Conservation (phyloP, 2,329 filamentous ascomycete species). For the Orbilia blumenaviensis region DNA sequence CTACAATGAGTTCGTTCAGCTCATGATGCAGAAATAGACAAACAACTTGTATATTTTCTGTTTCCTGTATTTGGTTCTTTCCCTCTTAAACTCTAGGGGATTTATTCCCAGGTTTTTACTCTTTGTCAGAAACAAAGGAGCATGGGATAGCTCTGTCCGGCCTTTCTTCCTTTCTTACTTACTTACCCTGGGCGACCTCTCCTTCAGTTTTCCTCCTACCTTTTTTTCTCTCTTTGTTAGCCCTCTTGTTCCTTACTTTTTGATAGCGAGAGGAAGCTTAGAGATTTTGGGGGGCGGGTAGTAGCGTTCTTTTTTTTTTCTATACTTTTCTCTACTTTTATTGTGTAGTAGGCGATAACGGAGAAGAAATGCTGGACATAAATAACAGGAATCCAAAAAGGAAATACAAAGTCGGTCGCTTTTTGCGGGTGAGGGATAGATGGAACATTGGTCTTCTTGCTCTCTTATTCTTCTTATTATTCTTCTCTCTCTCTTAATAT, state of each 20-base stretch:
- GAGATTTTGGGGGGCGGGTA: no score
- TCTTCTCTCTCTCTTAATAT: background rate
- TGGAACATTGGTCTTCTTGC: background rate
- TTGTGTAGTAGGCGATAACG: background rate
- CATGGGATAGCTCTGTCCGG: no score
- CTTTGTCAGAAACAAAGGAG: no score
- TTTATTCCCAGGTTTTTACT: background rate
- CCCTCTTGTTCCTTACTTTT: no score
- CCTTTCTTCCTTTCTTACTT: no score
- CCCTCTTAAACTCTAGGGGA: no score
- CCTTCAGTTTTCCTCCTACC: no score
- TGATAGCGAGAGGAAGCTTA: no score
- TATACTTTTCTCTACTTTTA: background rate
- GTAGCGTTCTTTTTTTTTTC: background rate
- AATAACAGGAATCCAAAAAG: constrained; percentile 21
- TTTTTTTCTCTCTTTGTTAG: no score
- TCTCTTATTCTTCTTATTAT: background rate
- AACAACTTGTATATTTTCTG: background rate
- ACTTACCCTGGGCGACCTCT: no score
- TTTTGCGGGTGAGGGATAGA: constrained; percentile 28
- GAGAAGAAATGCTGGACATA: constrained; percentile 46
- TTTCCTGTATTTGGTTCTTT: background rate
- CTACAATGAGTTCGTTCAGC: constrained; percentile 91
- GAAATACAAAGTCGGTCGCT: constrained; percentile 23
- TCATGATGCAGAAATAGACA: constrained; percentile 96